Evolutionary conservation across 192 early-diverging fungal genomes (phyloP), one percentile per base, ranked within the genome.

Genomic region (Dispira parvispora): DNA sequence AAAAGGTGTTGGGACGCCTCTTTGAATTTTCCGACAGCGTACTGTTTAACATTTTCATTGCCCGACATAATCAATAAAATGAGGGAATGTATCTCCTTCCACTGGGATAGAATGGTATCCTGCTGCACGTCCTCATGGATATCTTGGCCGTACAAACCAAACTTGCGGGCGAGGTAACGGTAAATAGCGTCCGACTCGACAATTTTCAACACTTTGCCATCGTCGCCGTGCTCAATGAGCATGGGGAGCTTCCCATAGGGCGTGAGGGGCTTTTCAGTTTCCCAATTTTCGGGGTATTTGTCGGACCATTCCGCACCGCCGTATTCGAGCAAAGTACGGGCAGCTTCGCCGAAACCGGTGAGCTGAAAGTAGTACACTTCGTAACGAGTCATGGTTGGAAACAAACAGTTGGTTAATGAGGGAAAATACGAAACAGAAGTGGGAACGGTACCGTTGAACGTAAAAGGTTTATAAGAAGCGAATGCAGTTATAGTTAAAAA

Each of bases 161-260:
- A 71, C 63, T 72, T 77, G 52, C 46, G 45, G 20, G 72, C 64
- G 0, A 82, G 68, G 46, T 77, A 79, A 11, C 76, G 68, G 43
- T 75, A 75, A 45, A 81, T 81, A 0, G 74, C 71, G 3, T 60
- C 49, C 0, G 74, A 62, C 16, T 82, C 76, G 38, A 72, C 64
- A 0, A 82, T 60, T 2, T 67, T 38, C 56, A 76, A 67, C 21
- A 64, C 58, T 12, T 62, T 62, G 46, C 69, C 63, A 14, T 72
- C 63, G 6, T 60, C 46, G 20, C 60, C 61, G 26, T 54, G 72
- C 52, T 79, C 75, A 10, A 71, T 65, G n/a, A 81, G 67, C 3
- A 76, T 70, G 12, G 78, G 80, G 8, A 81, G 58, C 64, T 75
- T 70, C 10, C 77, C 80, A 18, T 73, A 64, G 16, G 77, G 77